phyloP scores from a whole-genome alignment of 1,284 basidiomycete genomes.

The Ustilago crameri region DNA sequence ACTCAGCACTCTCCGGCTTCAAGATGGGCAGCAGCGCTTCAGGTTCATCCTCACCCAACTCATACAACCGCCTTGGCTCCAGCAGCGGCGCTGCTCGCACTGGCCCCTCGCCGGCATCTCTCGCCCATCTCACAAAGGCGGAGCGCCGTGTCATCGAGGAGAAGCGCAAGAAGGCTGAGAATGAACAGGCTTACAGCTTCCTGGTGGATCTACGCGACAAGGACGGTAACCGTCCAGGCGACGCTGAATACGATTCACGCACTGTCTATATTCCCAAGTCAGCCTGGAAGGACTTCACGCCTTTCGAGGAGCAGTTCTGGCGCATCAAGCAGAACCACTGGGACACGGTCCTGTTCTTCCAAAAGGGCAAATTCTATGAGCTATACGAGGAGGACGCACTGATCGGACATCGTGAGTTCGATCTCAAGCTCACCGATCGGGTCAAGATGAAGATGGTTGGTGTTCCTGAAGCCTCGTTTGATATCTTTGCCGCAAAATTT shows the following conservation, averaged over 20 bases:
- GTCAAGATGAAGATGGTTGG: constrained; percentile 98
- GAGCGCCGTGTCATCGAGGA: constrained; percentile 75
- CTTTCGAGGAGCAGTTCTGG: constrained; percentile 81
- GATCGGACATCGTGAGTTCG: constrained; percentile 68
- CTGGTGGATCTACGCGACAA: constrained; percentile 82
- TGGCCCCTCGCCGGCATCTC: constrained; percentile 27
- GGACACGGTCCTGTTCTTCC: constrained; percentile 88
- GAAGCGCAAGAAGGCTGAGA: constrained; percentile 77
- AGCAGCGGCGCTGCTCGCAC: constrained; percentile 17
- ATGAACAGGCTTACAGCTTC: constrained; percentile 85
- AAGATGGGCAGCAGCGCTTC: constrained; percentile 23
- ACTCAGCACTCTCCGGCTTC: constrained; percentile 28
- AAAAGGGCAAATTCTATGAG: constrained; percentile 77
- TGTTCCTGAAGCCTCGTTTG: constrained; percentile 93
- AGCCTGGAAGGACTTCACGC: constrained; percentile 87
- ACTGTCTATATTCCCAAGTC: constrained; percentile 84
- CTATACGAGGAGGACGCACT: constrained; percentile 68
- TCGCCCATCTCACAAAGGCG: constrained; percentile 82
- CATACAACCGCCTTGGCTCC: constrained; percentile 3
- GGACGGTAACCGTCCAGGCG: constrained; percentile 81
- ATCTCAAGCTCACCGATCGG: constrained; percentile 76
- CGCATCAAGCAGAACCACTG: constrained; percentile 66
- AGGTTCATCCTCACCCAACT: constrained; percentile 20
- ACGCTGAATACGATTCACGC: constrained; percentile 91
- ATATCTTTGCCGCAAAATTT: constrained; percentile 72